Percentiles rank a stretch among this genome's conserved stretches.
These are phyloP conservation scores for Coemansia sp. DNA, from an alignment of 192 early-diverging fungal species.

Conservation along the genomic window DNA sequence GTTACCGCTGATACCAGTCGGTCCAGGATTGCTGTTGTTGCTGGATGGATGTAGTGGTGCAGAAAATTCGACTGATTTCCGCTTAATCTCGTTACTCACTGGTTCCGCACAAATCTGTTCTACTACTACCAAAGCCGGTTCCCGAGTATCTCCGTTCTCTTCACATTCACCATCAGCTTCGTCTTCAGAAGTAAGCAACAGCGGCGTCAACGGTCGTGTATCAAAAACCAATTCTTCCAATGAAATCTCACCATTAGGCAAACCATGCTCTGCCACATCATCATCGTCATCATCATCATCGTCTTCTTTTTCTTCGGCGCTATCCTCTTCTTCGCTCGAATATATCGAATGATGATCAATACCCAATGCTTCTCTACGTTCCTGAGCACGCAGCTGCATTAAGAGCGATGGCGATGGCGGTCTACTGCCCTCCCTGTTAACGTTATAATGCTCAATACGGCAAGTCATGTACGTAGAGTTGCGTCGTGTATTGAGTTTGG, in stretches of 20 bases:
- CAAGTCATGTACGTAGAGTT: slow-evolving; percentile 52
- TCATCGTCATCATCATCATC: not conserved
- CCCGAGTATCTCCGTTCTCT: not conserved
- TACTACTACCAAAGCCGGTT: too few relatives aligned
- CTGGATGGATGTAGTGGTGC: not conserved
- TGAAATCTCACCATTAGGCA: not conserved
- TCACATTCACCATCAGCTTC: not conserved
- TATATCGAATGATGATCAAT: slow-evolving; percentile 23
- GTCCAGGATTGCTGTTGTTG: not conserved
- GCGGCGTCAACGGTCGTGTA: slow-evolving; percentile 16
- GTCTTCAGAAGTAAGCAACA: slow-evolving; percentile 5
- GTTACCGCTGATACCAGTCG: not conserved
- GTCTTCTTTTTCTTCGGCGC: not conserved
- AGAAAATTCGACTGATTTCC: slow-evolving; percentile 23
- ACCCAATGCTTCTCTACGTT: slow-evolving; percentile 5
- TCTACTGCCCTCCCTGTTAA: slow-evolving; percentile 22
- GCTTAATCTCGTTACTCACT: slow-evolving; percentile 12
- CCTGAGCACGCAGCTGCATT: slow-evolving; percentile 38
- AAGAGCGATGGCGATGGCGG: slow-evolving; percentile 44
- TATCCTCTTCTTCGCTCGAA: not conserved
- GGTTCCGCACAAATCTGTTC: not conserved
- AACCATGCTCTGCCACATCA: slow-evolving; percentile 1
- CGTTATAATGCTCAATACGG: slow-evolving; percentile 26
- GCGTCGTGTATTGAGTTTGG: slow-evolving; percentile 51
- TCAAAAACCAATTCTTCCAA: not conserved